phyloP scores from a whole-genome alignment of 2,329 filamentous ascomycete species.

The Chrysoporthe deuterocubensis region DNA sequence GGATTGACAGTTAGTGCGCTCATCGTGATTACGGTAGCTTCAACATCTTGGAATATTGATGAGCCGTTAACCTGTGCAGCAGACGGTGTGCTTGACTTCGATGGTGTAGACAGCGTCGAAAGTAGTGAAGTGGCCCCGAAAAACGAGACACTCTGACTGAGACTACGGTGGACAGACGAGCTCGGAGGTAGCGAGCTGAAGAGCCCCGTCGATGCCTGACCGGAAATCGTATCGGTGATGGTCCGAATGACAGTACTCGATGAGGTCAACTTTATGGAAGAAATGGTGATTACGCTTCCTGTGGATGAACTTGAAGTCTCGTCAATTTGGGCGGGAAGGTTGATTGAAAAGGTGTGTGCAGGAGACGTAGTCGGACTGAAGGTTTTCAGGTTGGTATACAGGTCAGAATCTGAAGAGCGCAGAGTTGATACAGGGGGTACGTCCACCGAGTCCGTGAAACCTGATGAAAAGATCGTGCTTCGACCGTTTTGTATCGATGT shows the following conservation, averaged over 20 bases:
- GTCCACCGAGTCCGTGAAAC: neutral
- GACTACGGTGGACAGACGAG: neutral
- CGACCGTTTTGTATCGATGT: neutral
- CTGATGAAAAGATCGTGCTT: neutral
- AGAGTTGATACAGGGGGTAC: neutral
- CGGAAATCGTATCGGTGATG: too few species aligned
- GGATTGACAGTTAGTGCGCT: neutral
- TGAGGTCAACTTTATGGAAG: neutral
- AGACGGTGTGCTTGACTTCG: neutral
- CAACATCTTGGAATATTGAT: neutral
- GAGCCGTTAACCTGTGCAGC: neutral
- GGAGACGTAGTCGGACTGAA: neutral
- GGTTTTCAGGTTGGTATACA: neutral
- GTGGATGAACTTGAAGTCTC: neutral
- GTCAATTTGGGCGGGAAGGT: neutral
- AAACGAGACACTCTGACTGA: neutral
- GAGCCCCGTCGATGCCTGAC: neutral
- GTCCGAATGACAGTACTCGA: neutral
- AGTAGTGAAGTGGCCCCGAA: neutral
- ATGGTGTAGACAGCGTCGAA: neutral
- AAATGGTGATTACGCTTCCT: neutral
- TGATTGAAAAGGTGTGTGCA: neutral
- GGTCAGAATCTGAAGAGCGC: neutral
- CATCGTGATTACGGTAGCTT: neutral
- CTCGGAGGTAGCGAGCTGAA: neutral